A percentile compares a stretch with the other conserved stretches of the same genome.
phyloP scores from a whole-genome alignment of 2,329 filamentous ascomycete genomes.

The Nemania bipapillata region DNA sequence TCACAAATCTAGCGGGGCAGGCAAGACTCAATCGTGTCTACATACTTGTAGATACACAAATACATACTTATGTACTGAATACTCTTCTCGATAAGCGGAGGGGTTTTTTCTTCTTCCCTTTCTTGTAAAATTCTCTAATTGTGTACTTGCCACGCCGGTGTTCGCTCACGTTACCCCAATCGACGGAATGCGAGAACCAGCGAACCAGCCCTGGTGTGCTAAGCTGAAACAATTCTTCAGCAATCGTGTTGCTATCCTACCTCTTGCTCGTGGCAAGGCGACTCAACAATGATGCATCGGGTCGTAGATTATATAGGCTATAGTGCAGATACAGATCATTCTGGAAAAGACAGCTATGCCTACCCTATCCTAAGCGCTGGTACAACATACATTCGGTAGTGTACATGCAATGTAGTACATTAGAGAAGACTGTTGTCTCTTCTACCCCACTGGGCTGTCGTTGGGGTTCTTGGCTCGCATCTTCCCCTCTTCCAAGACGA shows the following conservation, averaged over 20 bases:
- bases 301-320: neutral
- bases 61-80: neutral
- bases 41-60: neutral
- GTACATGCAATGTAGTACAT: neutral
- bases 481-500: slow-evolving; percentile 46
- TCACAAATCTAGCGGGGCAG: slow-evolving; percentile 2
- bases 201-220: slow-evolving; percentile 10
- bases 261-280: neutral
- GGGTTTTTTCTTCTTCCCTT: too few species aligned
- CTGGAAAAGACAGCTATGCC: neutral
- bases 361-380: neutral
- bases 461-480: slow-evolving; percentile 43
- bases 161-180: slow-evolving; percentile 21
- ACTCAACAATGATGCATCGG: neutral
- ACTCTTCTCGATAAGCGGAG: neutral
- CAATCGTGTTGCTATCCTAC: neutral
- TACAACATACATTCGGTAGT: neutral
- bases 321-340: too few species aligned
- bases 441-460: slow-evolving; percentile 27
- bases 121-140: too few species aligned
- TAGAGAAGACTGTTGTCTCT: neutral
- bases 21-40: slow-evolving; percentile 16
- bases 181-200: slow-evolving; percentile 20
- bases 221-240: slow-evolving; percentile 22
- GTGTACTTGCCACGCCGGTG: slow-evolving; percentile 21